Base-by-base conservation (phyloP, 2,329 filamentous ascomycete genomes). In the Pyrenophora seminiperda region DNA sequence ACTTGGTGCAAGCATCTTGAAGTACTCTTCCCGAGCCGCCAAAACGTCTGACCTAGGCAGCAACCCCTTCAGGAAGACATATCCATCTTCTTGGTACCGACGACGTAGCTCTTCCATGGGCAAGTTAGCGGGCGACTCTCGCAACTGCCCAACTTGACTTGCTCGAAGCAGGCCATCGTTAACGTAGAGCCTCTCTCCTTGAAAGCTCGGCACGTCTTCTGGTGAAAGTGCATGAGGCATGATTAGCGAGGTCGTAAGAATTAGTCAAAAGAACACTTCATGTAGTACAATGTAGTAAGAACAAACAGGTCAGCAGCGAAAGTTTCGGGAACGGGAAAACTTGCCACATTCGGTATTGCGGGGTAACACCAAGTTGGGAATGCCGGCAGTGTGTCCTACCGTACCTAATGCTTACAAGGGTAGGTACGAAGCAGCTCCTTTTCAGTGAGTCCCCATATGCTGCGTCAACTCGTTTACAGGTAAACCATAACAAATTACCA, bases 51-150 rank as follows among this genome's bases (percentile, higher is more conserved):
- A 66, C 2, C 77, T 77, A 0, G 82, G 82, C 2, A 85, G 67
- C 0, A 85, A 63, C 1, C 77, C 76, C 56, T 84, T 84, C 2
- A 85, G 46, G 45, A 81, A 81, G 20, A 85, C 64, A 55, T 84
- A 84, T 17, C 81, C 81, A 37, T 84, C 76, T 50, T 76, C 63
- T 5, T 75, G 54, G 58, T 76, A 81, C 22, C 77, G 75, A 4
- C 63, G 59, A n/a, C 74, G 74, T 1, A 83, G 71, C 33, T 81
- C 77, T 30, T 79, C 73, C 7, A 82, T 50, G 0, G 81, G 77
- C 9, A 77, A 69, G 22, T 68, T 62, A 1, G 76, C 75, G 6
- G 72, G 68, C 0, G 80, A 81, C 13, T 73, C 68, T 7, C 63
- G 73, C 18, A 83, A 65, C 15, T 69, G 64, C 0, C 69, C 70